phyloP scores from a whole-genome alignment of 2,329 filamentous ascomycete species.

The Sporothrix pallida region DNA sequence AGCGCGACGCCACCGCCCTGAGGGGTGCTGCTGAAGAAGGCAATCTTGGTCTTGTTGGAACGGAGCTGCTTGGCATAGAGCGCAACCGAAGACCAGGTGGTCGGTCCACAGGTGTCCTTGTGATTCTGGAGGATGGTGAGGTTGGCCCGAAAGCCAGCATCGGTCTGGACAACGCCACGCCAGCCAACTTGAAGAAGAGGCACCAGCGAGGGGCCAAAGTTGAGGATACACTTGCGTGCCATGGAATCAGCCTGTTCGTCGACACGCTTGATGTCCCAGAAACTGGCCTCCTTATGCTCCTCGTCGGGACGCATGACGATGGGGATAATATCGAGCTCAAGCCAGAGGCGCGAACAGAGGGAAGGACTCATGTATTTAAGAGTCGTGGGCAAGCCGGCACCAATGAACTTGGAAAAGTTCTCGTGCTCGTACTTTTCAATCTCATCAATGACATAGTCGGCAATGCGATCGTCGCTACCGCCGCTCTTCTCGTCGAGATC shows the following conservation, averaged over 20 bases:
- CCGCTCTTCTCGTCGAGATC: conserved; percentile 50
- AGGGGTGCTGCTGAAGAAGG: conserved; percentile 80
- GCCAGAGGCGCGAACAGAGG: conserved; percentile 74
- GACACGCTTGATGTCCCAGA: conserved; percentile 64
- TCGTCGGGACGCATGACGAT: conserved; percentile 64
- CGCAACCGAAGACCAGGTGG: conserved; percentile 70
- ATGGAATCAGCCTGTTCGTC: conserved; percentile 85
- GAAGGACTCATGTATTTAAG: conserved; percentile 66
- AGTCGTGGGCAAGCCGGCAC: conserved; percentile 69
- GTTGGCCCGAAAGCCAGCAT: conserved; percentile 67
- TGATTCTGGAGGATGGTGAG: conserved; percentile 64
- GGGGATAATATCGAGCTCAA: conserved; percentile 76
- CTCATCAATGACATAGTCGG: conserved; percentile 63
- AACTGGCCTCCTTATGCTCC: conserved; percentile 50
- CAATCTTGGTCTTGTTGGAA: conserved; percentile 68
- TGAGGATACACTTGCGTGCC: conserved; percentile 77
- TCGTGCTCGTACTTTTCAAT: conserved; percentile 65
- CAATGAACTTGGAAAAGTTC: conserved; percentile 76
- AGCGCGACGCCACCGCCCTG: conserved; percentile 83
- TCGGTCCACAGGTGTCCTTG: conserved; percentile 61
- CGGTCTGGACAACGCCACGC: conserved; percentile 72
- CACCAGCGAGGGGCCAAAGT: conserved; percentile 74
- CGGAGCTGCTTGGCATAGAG: conserved; percentile 68
- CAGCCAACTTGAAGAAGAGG: conserved; percentile 72
- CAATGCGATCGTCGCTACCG: conserved; percentile 55